Evolutionary conservation across 108 stramenopile species (phyloP).

Genomic region (Stephanodiscus minutulus): DNA sequence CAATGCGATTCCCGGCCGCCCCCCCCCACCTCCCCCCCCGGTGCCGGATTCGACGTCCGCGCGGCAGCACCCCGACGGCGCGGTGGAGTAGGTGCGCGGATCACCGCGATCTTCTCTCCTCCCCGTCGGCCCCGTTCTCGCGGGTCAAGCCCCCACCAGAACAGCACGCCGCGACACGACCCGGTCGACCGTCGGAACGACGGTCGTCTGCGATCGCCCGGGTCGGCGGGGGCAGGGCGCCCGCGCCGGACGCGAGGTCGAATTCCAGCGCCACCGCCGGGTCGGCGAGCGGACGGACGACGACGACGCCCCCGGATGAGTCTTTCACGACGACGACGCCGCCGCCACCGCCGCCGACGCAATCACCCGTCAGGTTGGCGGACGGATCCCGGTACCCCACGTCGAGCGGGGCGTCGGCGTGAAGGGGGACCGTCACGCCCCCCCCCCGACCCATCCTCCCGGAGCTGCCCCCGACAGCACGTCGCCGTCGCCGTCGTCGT

Average conservation of each 20-base stretch:
- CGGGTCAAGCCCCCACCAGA: conserved; percentile 87
- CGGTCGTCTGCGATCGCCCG: conserved; percentile 36
- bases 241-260: conserved; percentile 58
- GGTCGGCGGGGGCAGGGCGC: conserved; percentile 51
- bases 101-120: too few species aligned
- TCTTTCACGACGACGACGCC: too few species aligned
- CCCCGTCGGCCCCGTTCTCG: too few species aligned
- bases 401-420: conserved; percentile 39
- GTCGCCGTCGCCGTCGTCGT: not conserved
- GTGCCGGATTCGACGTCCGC: too few species aligned
- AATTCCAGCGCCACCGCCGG: conserved; percentile 59
- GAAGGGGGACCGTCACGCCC: conserved; percentile 39
- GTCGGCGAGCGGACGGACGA: conserved; percentile 51
- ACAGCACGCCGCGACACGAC: conserved; percentile 62
- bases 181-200: conserved; percentile 53
- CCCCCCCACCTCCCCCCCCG: too few species aligned
- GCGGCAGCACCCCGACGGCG: conserved; percentile 31
- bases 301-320: too few species aligned
- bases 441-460: not conserved
- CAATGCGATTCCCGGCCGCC: conserved; percentile 38
- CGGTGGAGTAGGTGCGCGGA: conserved; percentile 36
- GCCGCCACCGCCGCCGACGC: not conserved
- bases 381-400: conserved; percentile 11
- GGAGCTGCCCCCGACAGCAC: conserved; percentile 26
- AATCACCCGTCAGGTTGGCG: not conserved